Percentiles rank a stretch among this genome's conserved stretches.
Conservation (phyloP, 2,329 filamentous ascomycete genomes). For the Diplocarpon rosae region DNA sequence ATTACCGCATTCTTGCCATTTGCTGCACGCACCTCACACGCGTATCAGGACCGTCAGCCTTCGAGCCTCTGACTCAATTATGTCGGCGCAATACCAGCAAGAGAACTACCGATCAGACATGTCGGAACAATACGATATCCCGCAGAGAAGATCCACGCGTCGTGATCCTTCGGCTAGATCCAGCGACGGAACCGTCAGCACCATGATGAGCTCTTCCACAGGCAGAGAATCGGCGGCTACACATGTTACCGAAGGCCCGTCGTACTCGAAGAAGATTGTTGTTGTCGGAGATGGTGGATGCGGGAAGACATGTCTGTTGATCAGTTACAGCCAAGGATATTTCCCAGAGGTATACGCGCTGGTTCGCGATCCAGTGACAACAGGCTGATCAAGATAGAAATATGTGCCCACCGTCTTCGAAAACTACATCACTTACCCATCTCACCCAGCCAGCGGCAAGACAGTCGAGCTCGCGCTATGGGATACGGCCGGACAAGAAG, state of each 20-base stretch:
- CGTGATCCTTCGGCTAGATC: conserved; percentile 38
- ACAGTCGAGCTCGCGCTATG: conserved; percentile 92
- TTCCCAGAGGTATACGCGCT: conserved; percentile 73
- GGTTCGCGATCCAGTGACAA: not conserved
- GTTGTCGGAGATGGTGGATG: conserved; percentile 97
- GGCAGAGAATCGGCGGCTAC: conserved; percentile 71
- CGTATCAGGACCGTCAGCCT: not conserved
- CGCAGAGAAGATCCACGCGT: conserved; percentile 23
- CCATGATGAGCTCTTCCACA: conserved; percentile 58
- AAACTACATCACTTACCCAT: conserved; percentile 98
- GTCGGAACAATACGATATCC: conserved; percentile 24
- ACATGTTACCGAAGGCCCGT: conserved; percentile 77
- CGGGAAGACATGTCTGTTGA: conserved; percentile 95
- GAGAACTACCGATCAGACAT: conserved; percentile 23
- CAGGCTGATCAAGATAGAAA: conserved; percentile 53
- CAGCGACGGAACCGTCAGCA: conserved; percentile 86
- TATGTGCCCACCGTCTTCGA: conserved; percentile 99
- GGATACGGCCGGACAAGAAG: conserved; percentile 97
- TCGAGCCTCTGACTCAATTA: conserved; percentile 8
- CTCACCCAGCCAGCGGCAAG: conserved; percentile 79
- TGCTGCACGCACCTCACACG: not conserved
- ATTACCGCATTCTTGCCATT: not conserved
- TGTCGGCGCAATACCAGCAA: conserved; percentile 26
- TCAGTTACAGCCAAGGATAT: conserved; percentile 97
- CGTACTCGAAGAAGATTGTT: conserved; percentile 98